Evolutionary conservation across 495 filamentous ascomycete genomes (phyloP).

Genomic region (Neurospora tetrasperma): DNA sequence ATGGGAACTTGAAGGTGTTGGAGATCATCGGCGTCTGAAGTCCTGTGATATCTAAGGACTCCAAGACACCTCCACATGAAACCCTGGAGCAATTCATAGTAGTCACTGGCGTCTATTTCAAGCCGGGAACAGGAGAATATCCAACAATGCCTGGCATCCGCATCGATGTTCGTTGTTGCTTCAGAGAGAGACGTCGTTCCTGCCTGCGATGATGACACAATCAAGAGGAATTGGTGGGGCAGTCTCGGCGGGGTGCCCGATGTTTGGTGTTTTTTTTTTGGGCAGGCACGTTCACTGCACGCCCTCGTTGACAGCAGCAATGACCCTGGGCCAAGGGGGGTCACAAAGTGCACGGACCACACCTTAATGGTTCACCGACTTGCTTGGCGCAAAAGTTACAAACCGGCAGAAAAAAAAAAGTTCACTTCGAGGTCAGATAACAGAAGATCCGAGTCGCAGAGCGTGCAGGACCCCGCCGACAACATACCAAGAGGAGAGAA

Average conservation of each 20-base stretch:
- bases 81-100: neutral
- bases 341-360: constrained; percentile 16
- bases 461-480: neutral
- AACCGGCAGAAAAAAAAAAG: constrained; percentile 27
- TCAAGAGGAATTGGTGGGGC: neutral
- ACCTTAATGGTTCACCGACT: constrained; percentile 18
- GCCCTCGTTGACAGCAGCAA: neutral
- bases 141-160: neutral
- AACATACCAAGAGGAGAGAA: neutral
- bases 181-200: neutral
- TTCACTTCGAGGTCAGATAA: constrained; percentile 12
- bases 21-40: neutral
- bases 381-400: constrained; percentile 13
- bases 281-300: neutral
- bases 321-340: neutral
- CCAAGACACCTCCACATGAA: neutral
- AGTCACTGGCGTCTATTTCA: neutral
- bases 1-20: neutral
- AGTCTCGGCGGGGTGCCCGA: neutral
- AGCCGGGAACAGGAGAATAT: neutral
- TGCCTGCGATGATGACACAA: neutral
- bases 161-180: neutral
- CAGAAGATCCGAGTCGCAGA: neutral
- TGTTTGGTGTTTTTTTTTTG: neutral
- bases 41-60: neutral